Evolutionary conservation across 495 filamentous ascomycete genomes (phyloP).

Genomic region (Parmelia sp.): DNA sequence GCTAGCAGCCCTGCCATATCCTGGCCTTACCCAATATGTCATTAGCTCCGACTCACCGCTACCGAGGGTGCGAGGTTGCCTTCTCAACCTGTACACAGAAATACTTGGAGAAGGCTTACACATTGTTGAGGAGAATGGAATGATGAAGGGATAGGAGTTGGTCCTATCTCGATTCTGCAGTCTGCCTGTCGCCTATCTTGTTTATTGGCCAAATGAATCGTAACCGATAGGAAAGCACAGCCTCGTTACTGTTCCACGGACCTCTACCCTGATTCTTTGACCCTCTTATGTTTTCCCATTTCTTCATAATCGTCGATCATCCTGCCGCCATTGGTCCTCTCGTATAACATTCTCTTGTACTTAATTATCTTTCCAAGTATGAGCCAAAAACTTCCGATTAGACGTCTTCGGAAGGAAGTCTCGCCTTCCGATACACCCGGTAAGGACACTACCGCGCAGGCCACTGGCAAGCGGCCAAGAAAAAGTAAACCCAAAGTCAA

Average conservation of each 20-base stretch:
- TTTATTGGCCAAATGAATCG: too few species aligned
- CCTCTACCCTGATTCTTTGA: neutral
- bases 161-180: too few species aligned
- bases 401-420: neutral
- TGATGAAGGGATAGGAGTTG: too few species aligned
- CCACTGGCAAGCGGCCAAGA: conserved; percentile 6
- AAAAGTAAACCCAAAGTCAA: conserved; percentile 32
- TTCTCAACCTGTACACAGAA: too few species aligned
- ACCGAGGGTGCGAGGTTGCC: neutral
- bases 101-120: too few species aligned
- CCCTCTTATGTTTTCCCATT: too few species aligned
- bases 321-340: neutral
- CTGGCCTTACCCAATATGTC: neutral
- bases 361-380: neutral
- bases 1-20: neutral
- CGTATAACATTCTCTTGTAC: neutral
- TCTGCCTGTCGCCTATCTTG: too few species aligned
- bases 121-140: too few species aligned
- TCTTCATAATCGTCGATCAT: neutral
- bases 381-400: neutral
- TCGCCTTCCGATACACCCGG: neutral
- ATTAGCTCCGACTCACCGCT: neutral
- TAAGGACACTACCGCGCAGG: neutral
- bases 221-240: too few species aligned
- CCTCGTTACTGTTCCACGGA: neutral